Percentiles rank a stretch among this genome's conserved stretches.
Conservation (phyloP, 1,139 yeast genomes). For the Suhomyces anneliseae region DNA sequence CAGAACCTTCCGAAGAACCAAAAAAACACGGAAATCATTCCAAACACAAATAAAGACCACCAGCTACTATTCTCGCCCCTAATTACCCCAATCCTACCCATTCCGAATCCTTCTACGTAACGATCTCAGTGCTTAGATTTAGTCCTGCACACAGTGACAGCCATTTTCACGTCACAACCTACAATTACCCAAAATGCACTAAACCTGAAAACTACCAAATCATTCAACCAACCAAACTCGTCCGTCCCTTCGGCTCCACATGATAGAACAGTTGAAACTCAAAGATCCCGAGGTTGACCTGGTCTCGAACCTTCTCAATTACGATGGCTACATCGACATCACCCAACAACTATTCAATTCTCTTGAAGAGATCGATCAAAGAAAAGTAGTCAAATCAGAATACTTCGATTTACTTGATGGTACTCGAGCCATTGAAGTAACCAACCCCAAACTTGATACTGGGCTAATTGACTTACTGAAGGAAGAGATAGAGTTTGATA, state of each 20-base stretch:
- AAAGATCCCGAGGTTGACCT: conserved; percentile 3
- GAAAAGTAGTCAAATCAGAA: conserved; percentile 52
- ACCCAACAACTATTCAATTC: conserved; percentile 40
- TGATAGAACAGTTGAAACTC: conserved; percentile 9
- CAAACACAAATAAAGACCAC: too few species aligned
- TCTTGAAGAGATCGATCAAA: conserved; percentile 30
- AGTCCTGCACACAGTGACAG: too few species aligned
- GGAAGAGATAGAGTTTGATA: conserved; percentile 43
- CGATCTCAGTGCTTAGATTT: too few species aligned
- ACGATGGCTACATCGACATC: conserved; percentile 32
- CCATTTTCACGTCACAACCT: too few species aligned
- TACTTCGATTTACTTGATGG: conserved; percentile 66
- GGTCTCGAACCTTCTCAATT: conserved; percentile 7
- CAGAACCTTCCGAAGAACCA: too few species aligned
- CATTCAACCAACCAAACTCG: not conserved
- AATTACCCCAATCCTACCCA: too few species aligned
- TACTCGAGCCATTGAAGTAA: conserved; percentile 69
- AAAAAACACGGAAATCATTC: too few species aligned
- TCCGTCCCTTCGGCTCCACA: not conserved
- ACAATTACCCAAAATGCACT: too few species aligned
- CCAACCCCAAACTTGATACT: conserved; percentile 64
- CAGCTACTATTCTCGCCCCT: too few species aligned
- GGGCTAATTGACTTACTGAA: conserved; percentile 47
- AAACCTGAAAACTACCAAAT: too few species aligned
- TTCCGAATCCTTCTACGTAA: too few species aligned